phyloP scores from a whole-genome alignment of 1,284 basidiomycete species.

The Inonotus obliquus region DNA sequence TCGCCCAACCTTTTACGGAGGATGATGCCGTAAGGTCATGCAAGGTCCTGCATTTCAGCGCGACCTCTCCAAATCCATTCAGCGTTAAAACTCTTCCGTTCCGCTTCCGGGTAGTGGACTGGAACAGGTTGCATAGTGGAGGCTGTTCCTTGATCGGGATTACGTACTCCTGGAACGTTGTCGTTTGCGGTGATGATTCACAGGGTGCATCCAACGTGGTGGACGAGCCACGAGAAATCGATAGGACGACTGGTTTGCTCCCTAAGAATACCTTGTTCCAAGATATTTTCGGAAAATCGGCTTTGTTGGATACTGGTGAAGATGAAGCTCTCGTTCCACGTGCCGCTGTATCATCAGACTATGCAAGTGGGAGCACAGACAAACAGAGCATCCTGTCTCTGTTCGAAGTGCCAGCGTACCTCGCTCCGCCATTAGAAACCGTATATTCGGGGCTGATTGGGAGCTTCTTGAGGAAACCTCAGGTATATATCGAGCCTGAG shows the following conservation, averaged over 20 bases:
- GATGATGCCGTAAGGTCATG: slow-evolving; percentile 28
- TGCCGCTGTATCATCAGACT: slow-evolving; percentile 5
- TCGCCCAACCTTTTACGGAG: slow-evolving; percentile 36
- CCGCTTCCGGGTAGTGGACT: slow-evolving; percentile 45
- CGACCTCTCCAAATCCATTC: slow-evolving; percentile 40
- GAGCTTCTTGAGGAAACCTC: slow-evolving; percentile 44
- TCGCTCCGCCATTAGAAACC: slow-evolving; percentile 72
- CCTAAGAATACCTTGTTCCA: slow-evolving; percentile 67
- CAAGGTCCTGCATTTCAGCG: slow-evolving; percentile 47
- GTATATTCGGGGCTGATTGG: slow-evolving; percentile 74
- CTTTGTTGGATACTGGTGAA: slow-evolving; percentile 37
- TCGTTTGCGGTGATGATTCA: slow-evolving; percentile 58
- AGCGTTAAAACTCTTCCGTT: slow-evolving; percentile 52
- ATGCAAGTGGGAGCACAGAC: not conserved
- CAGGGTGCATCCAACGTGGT: slow-evolving; percentile 38
- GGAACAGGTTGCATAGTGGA: slow-evolving; percentile 37
- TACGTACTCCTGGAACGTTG: slow-evolving; percentile 57
- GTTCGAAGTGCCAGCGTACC: slow-evolving; percentile 74
- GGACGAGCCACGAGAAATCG: slow-evolving; percentile 40
- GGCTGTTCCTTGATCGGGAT: slow-evolving; percentile 62
- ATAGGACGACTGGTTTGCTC: slow-evolving; percentile 26
- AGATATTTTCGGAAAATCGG: slow-evolving; percentile 77
- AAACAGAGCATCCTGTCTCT: slow-evolving; percentile 42
- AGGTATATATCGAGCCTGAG: slow-evolving; percentile 32
- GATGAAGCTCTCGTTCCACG: slow-evolving; percentile 6